Conservation (phyloP, 2,329 filamentous ascomycete species). For the Thelonectria olida region DNA sequence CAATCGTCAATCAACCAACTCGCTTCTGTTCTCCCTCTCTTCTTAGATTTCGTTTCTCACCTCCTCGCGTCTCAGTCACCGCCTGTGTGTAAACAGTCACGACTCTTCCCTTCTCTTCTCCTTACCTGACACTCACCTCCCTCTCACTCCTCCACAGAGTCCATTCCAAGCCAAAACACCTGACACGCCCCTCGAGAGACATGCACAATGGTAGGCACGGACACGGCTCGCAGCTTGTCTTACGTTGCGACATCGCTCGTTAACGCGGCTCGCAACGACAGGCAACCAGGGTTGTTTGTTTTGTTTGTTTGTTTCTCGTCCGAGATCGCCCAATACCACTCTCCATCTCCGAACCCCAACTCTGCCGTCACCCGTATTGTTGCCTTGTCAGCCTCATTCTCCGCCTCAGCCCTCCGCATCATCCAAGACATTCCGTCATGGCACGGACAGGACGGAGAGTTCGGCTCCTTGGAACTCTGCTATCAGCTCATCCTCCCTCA, state of each 20-base stretch:
- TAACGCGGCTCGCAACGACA: too few species aligned
- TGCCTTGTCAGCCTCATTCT: constrained; percentile 3
- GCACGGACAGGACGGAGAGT: background rate
- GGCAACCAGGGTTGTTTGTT: background rate
- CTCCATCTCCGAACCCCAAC: background rate
- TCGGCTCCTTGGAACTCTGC: background rate
- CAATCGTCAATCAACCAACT: too few species aligned
- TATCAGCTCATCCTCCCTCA: background rate
- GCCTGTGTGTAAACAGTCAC: too few species aligned
- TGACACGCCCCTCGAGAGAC: background rate
- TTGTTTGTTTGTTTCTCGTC: background rate
- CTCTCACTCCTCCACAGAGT: background rate
- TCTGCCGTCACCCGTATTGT: background rate
- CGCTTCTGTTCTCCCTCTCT: background rate
- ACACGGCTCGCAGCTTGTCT: background rate
- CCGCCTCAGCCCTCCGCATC: background rate
- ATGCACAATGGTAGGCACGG: background rate
- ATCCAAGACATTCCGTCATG: background rate
- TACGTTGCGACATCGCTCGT: too few species aligned
- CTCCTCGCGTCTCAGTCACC: too few species aligned
- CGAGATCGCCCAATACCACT: constrained; percentile 4
- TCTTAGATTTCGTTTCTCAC: too few species aligned
- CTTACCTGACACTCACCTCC: background rate
- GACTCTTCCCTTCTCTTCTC: background rate
- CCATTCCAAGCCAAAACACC: background rate